Evolutionary conservation across 306 rosid genomes (phyloP), one percentile per base, ranked within the genome.

Genomic region (Sicyos baderoa): DNA sequence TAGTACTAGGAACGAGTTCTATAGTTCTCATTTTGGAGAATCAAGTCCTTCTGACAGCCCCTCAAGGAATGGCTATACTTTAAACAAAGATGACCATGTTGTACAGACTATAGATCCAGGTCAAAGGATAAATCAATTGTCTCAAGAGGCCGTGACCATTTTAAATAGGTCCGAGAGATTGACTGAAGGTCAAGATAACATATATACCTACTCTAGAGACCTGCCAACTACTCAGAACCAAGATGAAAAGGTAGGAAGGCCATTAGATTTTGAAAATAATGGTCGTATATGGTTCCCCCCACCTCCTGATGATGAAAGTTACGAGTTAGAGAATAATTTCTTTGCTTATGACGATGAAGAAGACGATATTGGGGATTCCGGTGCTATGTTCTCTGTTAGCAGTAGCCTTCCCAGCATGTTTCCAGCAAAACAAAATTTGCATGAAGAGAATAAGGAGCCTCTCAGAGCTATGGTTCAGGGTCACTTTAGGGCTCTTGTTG

Each of bases 401-500:
- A 80, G 90, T 79, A 86, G 96, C 83, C 82, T 93, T 67, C 77
- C 91, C 71, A 76, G 65, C 78, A 62, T 74, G 70, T 93, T 90
- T 84, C 89, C 91, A 29, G 80, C 85, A 59, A 90, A 85, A 82
- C 91, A 83, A 80, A 89, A 88, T 71, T 86, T 79, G 22, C 82
- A 79, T 37, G 95, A 82, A 71, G 95, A 76, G 72, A 88, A 80
- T 85, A 84, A 85, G 79, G 99, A 93, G 77, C 95, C 96, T 45
- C 84, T 93, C 57, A 82, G 29, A 81, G 83, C 85, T 75, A 93
- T 85, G 76, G 86, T 93, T 23, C 90, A 86, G 47, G 91, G 96
- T 72, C 97, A 93, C 86, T 93, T 90, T 81, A 85, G 88, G 84
- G 97, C 94, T 76, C 99, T 93, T 61, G 91, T 90, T 76, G 84